Conservation (phyloP, 257 asterid genomes). For the Oldenlandia corymbosa region DNA sequence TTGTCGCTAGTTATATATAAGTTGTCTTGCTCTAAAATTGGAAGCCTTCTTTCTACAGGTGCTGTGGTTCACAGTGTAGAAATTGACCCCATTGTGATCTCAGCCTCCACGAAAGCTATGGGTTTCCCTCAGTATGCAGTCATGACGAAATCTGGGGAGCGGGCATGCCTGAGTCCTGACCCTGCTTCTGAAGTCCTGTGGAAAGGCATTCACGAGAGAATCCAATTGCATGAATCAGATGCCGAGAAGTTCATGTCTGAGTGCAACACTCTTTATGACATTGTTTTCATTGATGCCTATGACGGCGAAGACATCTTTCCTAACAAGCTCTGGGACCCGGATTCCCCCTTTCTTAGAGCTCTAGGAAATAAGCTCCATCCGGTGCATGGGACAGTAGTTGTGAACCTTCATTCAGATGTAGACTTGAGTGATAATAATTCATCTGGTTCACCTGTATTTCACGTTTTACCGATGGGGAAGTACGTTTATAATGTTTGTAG, state of each 20-base stretch:
- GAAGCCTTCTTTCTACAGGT: slow-evolving; percentile 37
- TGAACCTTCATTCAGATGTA: slow-evolving; percentile 67
- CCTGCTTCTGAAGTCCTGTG: slow-evolving; percentile 47
- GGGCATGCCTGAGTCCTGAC: slow-evolving; percentile 32
- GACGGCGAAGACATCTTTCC: slow-evolving; percentile 86
- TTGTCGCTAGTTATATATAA: background rate
- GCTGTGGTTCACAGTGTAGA: slow-evolving; percentile 68
- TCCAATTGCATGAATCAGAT: slow-evolving; percentile 48
- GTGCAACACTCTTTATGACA: slow-evolving; percentile 48
- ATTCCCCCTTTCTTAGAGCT: slow-evolving; percentile 53
- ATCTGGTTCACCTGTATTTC: slow-evolving; percentile 13
- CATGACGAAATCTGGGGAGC: slow-evolving; percentile 43
- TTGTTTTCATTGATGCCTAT: slow-evolving; percentile 75
- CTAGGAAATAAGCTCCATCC: slow-evolving; percentile 59
- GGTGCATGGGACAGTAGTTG: slow-evolving; percentile 71
- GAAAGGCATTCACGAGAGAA: slow-evolving; percentile 80
- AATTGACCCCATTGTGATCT: slow-evolving; percentile 74
- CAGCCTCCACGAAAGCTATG: slow-evolving; percentile 81
- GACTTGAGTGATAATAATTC: slow-evolving; percentile 29
- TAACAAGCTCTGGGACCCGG: slow-evolving; percentile 54
- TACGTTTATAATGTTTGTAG: slow-evolving; percentile 41
- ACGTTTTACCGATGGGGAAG: slow-evolving; percentile 41
- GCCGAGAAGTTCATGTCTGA: slow-evolving; percentile 69
- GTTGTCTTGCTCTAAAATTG: slow-evolving; percentile 9
- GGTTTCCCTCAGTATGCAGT: slow-evolving; percentile 81